A percentile compares a stretch with the other conserved stretches of the same genome.
Conservation (phyloP, 2,329 filamentous ascomycete genomes). For the Thyridium curvatum region DNA sequence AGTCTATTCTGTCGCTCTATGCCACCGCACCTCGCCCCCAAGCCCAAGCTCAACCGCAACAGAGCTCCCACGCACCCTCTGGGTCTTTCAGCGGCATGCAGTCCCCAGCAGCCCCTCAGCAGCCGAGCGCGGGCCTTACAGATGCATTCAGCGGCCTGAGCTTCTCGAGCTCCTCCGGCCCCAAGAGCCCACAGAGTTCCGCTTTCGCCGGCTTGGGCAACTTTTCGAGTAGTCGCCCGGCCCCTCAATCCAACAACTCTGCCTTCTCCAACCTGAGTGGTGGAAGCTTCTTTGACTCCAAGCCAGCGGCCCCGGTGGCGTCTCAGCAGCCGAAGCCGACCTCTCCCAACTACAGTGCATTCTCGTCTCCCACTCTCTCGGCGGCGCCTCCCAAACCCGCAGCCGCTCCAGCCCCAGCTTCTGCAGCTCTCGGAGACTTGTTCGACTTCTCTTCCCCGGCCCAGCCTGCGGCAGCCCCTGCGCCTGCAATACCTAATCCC, state of each 20-base stretch:
- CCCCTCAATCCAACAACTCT: constrained; percentile 25
- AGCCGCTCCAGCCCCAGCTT: constrained; percentile 33
- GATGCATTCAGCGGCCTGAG: constrained; percentile 31
- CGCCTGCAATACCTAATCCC: constrained; percentile 30
- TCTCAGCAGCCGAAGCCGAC: constrained; percentile 44
- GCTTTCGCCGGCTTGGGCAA: constrained; percentile 14
- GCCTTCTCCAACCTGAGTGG: constrained; percentile 55
- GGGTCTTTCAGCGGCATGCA: constrained; percentile 63
- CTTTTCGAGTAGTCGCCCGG: constrained; percentile 22
- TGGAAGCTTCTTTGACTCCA: constrained; percentile 77
- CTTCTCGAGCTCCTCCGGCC: constrained; percentile 30
- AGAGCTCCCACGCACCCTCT: constrained; percentile 49
- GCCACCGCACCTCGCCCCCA: constrained; percentile 78
- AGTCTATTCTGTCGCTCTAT: constrained; percentile 94
- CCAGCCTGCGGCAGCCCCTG: constrained; percentile 36
- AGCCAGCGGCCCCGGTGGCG: constrained; percentile 48
- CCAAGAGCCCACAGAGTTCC: constrained; percentile 31
- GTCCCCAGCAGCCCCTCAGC: constrained; percentile 39
- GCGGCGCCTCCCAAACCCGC: constrained; percentile 21
- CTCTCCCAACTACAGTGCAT: constrained; percentile 62
- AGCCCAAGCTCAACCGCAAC: constrained; percentile 52
- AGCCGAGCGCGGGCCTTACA: constrained; percentile 4
- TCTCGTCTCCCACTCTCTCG: constrained; percentile 36
- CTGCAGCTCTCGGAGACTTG: constrained; percentile 66
- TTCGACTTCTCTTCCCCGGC: constrained; percentile 65